A percentile compares a stretch with the other conserved stretches of the same genome.
These are phyloP conservation scores for Ustilago nuda DNA, from an alignment of 1,284 basidiomycete genomes.

Conservation along the genomic window DNA sequence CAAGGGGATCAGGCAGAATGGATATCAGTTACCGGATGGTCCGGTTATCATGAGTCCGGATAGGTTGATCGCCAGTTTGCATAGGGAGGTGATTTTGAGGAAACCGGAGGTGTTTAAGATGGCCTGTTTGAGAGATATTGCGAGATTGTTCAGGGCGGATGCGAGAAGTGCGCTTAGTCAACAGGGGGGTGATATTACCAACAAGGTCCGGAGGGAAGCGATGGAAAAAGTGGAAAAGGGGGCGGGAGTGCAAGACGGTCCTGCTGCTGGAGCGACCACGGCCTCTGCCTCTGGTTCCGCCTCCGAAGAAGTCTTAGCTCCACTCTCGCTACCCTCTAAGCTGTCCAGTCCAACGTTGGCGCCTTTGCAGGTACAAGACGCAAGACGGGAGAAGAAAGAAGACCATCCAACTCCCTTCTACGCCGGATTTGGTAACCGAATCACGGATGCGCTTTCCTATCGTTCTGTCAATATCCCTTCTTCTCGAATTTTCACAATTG, in stretches of 20 bases:
- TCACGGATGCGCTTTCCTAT: conserved; percentile 97
- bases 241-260: conserved; percentile 15
- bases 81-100: conserved; percentile 76
- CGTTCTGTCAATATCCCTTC: conserved; percentile 94
- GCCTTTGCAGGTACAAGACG: not conserved
- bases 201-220: conserved; percentile 9
- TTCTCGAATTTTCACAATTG: conserved; percentile 96
- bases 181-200: conserved; percentile 26
- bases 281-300: conserved; percentile 1
- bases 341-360: conserved; percentile 20
- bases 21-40: conserved; percentile 94
- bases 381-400: conserved; percentile 51
- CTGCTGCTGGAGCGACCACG: conserved; percentile 34
- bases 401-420: conserved; percentile 79
- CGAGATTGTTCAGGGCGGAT: conserved; percentile 83
- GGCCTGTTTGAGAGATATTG: conserved; percentile 97
- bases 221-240: conserved; percentile 17
- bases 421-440: conserved; percentile 97
- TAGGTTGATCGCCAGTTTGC: conserved; percentile 90
- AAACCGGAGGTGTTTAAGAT: conserved; percentile 99
- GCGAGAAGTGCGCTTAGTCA: conserved; percentile 29
- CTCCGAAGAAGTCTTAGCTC: not conserved
- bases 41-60: conserved; percentile 99
- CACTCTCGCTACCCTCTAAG: conserved; percentile 8
- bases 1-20: conserved; percentile 92